Evolutionary conservation across 2,329 filamentous ascomycete species (phyloP), one percentile per base, ranked within the genome.

Genomic region (Byssochlamys sp.): DNA sequence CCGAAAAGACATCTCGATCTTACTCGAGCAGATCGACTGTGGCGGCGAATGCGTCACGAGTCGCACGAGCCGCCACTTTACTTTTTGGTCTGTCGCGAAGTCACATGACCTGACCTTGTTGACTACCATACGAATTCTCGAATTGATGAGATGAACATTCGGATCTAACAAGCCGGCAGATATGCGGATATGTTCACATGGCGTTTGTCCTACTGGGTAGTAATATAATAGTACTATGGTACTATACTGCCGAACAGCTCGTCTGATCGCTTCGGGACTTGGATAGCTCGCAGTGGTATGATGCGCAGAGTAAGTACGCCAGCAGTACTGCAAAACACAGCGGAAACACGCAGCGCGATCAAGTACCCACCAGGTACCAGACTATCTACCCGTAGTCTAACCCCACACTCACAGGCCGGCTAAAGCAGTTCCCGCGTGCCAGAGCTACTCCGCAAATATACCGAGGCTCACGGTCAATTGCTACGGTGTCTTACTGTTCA

Each of bases 401-500:
- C 39, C 39, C 39, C 39, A 45, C 39, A 45, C n/a, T 19, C n/a
- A 45, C 35, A 4, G 14, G n/a, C 35, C 35, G 35, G 35, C 14
- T 45, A n/a, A 45, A 45, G 5, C 35, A 19, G 4, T 19, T 45
- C 14, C 39, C 39, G 39, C n/a, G 39, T 45, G 14, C n/a, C n/a
- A 45, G n/a, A 45, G 39, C 39, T 45, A 7, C 49, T 28, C 49
- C 27, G 27, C 49, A 26, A 51, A 51, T 14, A 25, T 51, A 51
- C 49, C 49, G 49, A 51, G 49, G 49, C 49, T 25, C 25, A 49
- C 19, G 49, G 49, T 19, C 49, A 25, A 24, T 26, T 9, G 9
- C 45, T 10, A 49, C 39, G 61, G 19, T 59, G 14, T 65, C 56
- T 10, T 53, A 24, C 39, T 45, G 14, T 45, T 31, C 12, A n/a